These are phyloP conservation scores for Coemansia sp. DNA, from an alignment of 371 early-diverging fungal species.

Conservation along the genomic window DNA sequence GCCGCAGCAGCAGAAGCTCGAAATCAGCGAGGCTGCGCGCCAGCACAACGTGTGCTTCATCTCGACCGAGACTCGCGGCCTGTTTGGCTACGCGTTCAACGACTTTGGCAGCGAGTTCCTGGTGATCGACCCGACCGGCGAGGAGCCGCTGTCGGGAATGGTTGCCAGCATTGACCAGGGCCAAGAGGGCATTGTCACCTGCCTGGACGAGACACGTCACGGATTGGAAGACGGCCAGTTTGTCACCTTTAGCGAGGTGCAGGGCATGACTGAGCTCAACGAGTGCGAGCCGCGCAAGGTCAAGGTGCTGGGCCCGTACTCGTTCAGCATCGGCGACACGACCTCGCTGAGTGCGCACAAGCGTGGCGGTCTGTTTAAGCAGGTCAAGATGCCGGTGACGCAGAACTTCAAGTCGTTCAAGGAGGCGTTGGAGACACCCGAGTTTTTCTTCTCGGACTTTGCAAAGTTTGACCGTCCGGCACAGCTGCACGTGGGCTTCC, in stretches of 20 bases:
- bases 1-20: constrained; percentile 76
- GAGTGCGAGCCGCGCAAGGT: constrained; percentile 77
- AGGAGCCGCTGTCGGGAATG: constrained; percentile 92
- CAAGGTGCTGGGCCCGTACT: constrained; percentile 89
- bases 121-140: constrained; percentile 93
- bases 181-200: constrained; percentile 88
- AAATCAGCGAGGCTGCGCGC: constrained; percentile 87
- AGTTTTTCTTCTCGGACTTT: constrained; percentile 89
- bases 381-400: constrained; percentile 89
- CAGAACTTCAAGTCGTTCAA: constrained; percentile 69
- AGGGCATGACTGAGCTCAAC: constrained; percentile 92
- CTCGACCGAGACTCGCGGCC: constrained; percentile 88
- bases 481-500: constrained; percentile 90
- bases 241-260: constrained; percentile 91
- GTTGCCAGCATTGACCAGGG: constrained; percentile 84
- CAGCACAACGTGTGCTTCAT: constrained; percentile 88
- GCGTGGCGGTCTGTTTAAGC: constrained; percentile 88
- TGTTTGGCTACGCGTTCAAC: constrained; percentile 95
- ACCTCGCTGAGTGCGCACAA: constrained; percentile 68
- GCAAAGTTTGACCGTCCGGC: constrained; percentile 96
- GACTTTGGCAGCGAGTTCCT: constrained; percentile 95
- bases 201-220: constrained; percentile 95
- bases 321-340: constrained; percentile 94
- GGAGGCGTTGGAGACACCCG: constrained; percentile 80
- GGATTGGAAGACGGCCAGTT: constrained; percentile 96